Conservation (phyloP, 1,139 yeast genomes). For the Zygosaccharomyces pseudobailii region DNA sequence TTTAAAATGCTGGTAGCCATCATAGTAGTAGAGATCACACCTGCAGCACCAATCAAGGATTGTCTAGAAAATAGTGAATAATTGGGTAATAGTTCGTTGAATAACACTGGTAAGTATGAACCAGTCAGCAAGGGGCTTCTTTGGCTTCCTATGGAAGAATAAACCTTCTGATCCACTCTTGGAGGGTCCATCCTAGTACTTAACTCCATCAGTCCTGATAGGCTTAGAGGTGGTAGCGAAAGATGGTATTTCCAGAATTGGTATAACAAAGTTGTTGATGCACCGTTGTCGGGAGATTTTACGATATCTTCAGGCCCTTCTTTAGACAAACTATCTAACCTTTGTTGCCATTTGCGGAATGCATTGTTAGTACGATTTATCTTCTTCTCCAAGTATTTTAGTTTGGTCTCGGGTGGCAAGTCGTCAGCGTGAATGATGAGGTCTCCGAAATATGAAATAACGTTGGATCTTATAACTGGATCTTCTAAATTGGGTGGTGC, state of each 20-base stretch:
- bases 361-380: conserved; percentile 69
- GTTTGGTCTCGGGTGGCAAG: conserved; percentile 26
- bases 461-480: conserved; percentile 68
- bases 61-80: conserved; percentile 52
- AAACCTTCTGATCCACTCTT: conserved; percentile 20
- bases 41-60: conserved; percentile 48
- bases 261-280: conserved; percentile 18
- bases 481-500: conserved; percentile 89
- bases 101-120: conserved; percentile 55
- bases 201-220: conserved; percentile 28
- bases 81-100: conserved; percentile 49
- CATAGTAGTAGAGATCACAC: conserved; percentile 25
- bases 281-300: conserved; percentile 3
- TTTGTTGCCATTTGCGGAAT: conserved; percentile 69
- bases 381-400: conserved; percentile 56
- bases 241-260: conserved; percentile 30
- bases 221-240: conserved; percentile 23
- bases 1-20: conserved; percentile 6
- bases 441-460: conserved; percentile 91
- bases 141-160: conserved; percentile 22
- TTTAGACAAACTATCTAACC: conserved; percentile 17
- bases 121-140: conserved; percentile 45
- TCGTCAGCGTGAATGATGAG: conserved; percentile 38
- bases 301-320: background rate
- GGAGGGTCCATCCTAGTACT: conserved; percentile 31